Conservation (phyloP, 208 protist genomes). For the Vickermania ingenoplastis region DNA sequence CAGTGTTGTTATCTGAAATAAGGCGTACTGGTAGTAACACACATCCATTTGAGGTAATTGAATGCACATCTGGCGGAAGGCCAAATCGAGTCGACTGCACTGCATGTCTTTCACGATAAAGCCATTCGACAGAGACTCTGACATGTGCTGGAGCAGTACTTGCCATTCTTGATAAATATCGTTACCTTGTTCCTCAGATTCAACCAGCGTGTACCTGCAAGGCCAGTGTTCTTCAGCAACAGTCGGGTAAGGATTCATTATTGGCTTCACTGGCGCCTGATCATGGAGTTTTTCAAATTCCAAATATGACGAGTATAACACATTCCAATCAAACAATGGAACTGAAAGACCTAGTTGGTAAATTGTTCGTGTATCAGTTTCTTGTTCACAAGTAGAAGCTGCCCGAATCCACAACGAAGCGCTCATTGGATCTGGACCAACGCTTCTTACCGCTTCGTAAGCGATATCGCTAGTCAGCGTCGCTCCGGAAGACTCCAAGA, state of each 20-base stretch:
- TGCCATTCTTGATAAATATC: constrained; percentile 37
- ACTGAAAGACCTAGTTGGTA: constrained; percentile 61
- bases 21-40: constrained; percentile 64
- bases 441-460: constrained; percentile 48
- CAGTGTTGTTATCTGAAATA: constrained; percentile 48
- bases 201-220: constrained; percentile 44
- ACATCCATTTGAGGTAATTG: constrained; percentile 53
- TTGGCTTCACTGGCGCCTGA: neutral
- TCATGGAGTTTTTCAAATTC: constrained; percentile 17
- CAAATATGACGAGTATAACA: constrained; percentile 33
- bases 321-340: constrained; percentile 36
- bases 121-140: constrained; percentile 12
- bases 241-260: constrained; percentile 13
- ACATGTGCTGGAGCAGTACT: constrained; percentile 30
- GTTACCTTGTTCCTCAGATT: constrained; percentile 13
- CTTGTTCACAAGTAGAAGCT: constrained; percentile 16
- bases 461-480: constrained; percentile 44
- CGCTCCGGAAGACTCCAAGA: constrained; percentile 30
- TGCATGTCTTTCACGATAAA: constrained; percentile 32
- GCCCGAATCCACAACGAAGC: constrained; percentile 55
- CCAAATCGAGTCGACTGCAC: constrained; percentile 60
- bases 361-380: constrained; percentile 37
- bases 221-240: constrained; percentile 41
- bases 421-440: constrained; percentile 70
- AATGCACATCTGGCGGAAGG: constrained; percentile 69